Base-by-base conservation (phyloP, 768 basidiomycete species). In the Tulasnella sp. region DNA sequence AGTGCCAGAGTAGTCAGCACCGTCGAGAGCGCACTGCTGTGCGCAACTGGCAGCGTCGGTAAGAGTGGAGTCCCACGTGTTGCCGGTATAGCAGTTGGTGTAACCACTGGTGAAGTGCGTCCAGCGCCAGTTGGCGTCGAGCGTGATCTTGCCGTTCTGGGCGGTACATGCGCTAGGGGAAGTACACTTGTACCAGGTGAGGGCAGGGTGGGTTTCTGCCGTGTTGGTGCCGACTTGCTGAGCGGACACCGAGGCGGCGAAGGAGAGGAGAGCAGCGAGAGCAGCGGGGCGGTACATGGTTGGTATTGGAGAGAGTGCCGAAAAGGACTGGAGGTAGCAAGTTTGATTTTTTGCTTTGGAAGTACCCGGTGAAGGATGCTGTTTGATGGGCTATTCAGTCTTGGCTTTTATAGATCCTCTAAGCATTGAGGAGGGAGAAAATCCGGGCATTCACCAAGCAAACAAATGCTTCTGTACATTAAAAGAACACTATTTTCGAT, bases 41-140 rank as follows among this genome's bases (percentile, higher is more conserved):
- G 87, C 86, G 81, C 88, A 89, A 74, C 86, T 86, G 6, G 79
- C 80, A 36, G 83, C 82, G 79, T 87, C 85, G 52, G 88, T 89
- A 68, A 88, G 81, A 15, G 85, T 83, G 9, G 83, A 77, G 82
- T 88, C 84, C 87, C 87, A 89, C 15, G 83, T 80, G 84, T 89
- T 88, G 49, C 88, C 88, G 77, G 86, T 88, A 84, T 89, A 88
- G 82, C 83, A 84, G 81, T 85, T 85, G 76, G 83, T 69, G 45
- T 71, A 76, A 36, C 81, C 85, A 76, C 77, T 79, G 75, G 81
- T 82, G 40, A 79, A 79, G 81, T 87, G 85, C 5, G 75, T 69
- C 77, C 77, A 86, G 73, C 78, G 73, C 77, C 77, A 79, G 78
- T 78, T 78, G 11, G 78, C 52, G 74, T 78, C 78, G 36, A 78